Evolutionary conservation across 176 grass and related monocot species (phyloP).

Genomic region (Oryza officinalis): DNA sequence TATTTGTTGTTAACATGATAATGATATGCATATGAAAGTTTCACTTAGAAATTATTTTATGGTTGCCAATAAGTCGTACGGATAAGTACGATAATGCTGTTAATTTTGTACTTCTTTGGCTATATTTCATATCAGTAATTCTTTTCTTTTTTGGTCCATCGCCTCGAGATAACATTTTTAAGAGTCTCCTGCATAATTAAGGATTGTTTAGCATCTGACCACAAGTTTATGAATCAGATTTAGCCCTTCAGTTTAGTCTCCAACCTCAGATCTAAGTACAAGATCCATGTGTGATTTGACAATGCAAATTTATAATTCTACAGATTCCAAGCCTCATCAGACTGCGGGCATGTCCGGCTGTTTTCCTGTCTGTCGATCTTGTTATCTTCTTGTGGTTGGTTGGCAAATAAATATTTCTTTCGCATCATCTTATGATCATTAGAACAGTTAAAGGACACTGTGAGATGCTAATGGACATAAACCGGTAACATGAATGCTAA

Average conservation of each 20-base stretch:
- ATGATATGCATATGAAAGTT: too few relatives aligned
- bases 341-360: slow-evolving; percentile 46
- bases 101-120: not conserved
- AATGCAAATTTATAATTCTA: not conserved
- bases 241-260: slow-evolving; percentile 1
- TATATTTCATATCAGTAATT: not conserved
- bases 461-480: slow-evolving; percentile 14
- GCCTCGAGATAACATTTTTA: slow-evolving; percentile 10
- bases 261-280: slow-evolving; percentile 18
- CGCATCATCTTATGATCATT: slow-evolving; percentile 40
- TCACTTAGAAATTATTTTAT: too few relatives aligned
- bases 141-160: slow-evolving; percentile 18
- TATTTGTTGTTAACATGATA: too few relatives aligned
- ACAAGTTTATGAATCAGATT: slow-evolving; percentile 8
- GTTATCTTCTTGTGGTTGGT: slow-evolving; percentile 38
- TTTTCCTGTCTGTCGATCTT: slow-evolving; percentile 60
- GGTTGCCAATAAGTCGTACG: too few relatives aligned
- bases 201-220: slow-evolving; percentile 3
- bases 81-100: too few relatives aligned
- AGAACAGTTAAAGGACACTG: slow-evolving; percentile 23
- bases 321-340: slow-evolving; percentile 55
- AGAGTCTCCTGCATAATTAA: not conserved
- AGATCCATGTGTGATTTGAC: slow-evolving; percentile 43
- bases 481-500: slow-evolving; percentile 44
- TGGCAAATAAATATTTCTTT: slow-evolving; percentile 33